A percentile compares a stretch with the other conserved stretches of the same genome.
Conservation (phyloP, 495 filamentous ascomycete species). For the Penicillium roqueforti region DNA sequence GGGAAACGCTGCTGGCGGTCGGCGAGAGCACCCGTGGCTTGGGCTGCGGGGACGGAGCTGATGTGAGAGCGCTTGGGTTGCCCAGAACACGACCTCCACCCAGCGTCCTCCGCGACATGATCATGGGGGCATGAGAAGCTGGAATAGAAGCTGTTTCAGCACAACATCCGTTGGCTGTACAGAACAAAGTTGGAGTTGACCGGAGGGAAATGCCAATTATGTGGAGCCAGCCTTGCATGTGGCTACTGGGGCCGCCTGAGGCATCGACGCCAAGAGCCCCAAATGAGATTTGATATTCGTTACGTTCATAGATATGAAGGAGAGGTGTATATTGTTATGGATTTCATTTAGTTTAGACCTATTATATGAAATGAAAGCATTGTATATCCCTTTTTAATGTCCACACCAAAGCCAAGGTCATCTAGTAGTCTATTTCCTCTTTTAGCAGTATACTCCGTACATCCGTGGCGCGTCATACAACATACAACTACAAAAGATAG, state of each 20-base stretch:
- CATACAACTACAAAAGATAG: not conserved
- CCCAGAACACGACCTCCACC: conserved; percentile 87
- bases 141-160: conserved; percentile 18
- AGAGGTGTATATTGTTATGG: not conserved
- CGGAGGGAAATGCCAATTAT: conserved; percentile 18
- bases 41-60: conserved; percentile 53
- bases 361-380: not conserved
- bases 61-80: conserved; percentile 71
- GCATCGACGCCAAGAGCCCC: conserved; percentile 8
- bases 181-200: conserved; percentile 14
- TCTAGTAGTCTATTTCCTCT: too few species aligned
- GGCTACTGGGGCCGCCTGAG: conserved; percentile 12
- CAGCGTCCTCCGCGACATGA: conserved; percentile 78
- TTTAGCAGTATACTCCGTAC: not conserved
- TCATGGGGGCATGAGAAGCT: conserved; percentile 43
- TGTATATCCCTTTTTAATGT: not conserved
- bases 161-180: conserved; percentile 20
- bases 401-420: not conserved
- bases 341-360: not conserved
- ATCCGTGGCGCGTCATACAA: too few species aligned
- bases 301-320: too few species aligned
- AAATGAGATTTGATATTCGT: not conserved
- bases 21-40: conserved; percentile 54
- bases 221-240: conserved; percentile 27
- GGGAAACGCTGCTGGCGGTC: conserved; percentile 55